Percentiles rank a stretch among this genome's conserved stretches.
phyloP scores from a whole-genome alignment of 2,329 filamentous ascomycete genomes.

The Trichoderma breve region DNA sequence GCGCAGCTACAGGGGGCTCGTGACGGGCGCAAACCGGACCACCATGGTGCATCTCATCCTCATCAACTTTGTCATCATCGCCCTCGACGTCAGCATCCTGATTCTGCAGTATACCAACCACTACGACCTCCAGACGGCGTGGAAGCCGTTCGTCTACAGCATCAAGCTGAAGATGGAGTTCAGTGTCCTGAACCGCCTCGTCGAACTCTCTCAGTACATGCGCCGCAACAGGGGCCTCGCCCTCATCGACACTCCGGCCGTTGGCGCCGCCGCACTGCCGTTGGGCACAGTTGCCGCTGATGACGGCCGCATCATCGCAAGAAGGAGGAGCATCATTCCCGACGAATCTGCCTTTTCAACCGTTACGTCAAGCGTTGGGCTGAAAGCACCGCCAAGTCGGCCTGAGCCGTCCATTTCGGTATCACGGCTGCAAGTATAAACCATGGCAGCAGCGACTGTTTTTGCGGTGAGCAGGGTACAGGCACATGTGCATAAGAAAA shows the following conservation, averaged over 20 bases:
- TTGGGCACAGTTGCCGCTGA: background rate
- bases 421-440: background rate
- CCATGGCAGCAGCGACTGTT: background rate
- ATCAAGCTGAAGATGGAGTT: conserved; percentile 37
- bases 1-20: conserved; percentile 36
- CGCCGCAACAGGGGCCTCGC: conserved; percentile 11
- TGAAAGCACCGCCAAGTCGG: background rate
- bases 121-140: conserved; percentile 34
- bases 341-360: conserved; percentile 9
- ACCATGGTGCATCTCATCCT: conserved; percentile 37
- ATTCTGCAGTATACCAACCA: conserved; percentile 30
- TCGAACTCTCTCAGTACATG: conserved; percentile 27
- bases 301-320: background rate
- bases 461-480: background rate
- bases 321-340: background rate
- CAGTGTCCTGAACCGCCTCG: conserved; percentile 33
- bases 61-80: conserved; percentile 42
- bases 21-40: conserved; percentile 8
- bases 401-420: background rate
- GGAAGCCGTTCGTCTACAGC: conserved; percentile 35
- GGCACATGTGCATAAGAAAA: background rate
- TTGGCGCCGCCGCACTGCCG: background rate
- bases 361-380: background rate
- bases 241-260: conserved; percentile 13
- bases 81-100: conserved; percentile 40